phyloP scores from a whole-genome alignment of 176 grass and related monocot genomes.

The Poa pratensis region DNA sequence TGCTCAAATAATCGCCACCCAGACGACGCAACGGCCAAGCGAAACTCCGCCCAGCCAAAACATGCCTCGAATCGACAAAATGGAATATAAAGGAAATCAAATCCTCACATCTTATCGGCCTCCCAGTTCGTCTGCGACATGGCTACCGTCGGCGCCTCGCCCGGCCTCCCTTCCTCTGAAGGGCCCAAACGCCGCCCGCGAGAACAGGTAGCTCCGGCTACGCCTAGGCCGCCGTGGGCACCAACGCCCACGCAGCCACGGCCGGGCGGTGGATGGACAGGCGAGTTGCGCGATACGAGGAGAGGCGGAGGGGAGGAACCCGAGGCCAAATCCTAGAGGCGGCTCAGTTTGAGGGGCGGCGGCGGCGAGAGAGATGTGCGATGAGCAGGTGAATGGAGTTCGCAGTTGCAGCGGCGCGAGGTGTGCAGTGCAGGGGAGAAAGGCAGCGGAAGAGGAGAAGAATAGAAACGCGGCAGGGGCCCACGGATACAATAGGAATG shows the following conservation, averaged over 20 bases:
- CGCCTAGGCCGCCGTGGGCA: neutral
- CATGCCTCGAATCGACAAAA: slow-evolving; percentile 23
- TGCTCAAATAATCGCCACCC: neutral
- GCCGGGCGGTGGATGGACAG: neutral
- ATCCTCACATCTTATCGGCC: slow-evolving; percentile 80
- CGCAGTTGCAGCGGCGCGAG: slow-evolving; percentile 23
- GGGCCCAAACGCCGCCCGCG: neutral
- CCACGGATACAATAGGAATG: neutral
- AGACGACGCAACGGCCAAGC: neutral
- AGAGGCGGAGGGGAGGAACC: neutral
- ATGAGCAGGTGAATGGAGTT: neutral
- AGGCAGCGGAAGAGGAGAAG: neutral
- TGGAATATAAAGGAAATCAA: neutral
- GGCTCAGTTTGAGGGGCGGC: neutral
- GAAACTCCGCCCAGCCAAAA: neutral
- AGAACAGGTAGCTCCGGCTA: neutral
- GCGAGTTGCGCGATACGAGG: neutral
- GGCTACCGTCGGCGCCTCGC: slow-evolving; percentile 22
- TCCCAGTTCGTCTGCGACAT: slow-evolving; percentile 88
- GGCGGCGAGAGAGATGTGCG: neutral
- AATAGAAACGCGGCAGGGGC: neutral
- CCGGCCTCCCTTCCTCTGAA: neutral
- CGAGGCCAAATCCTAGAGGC: slow-evolving; percentile 35
- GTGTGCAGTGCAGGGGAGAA: neutral
- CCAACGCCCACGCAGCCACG: slow-evolving; percentile 10